These are phyloP conservation scores for Dioszegia hungarica DNA, from an alignment of 768 basidiomycete genomes.

Conservation along the genomic window DNA sequence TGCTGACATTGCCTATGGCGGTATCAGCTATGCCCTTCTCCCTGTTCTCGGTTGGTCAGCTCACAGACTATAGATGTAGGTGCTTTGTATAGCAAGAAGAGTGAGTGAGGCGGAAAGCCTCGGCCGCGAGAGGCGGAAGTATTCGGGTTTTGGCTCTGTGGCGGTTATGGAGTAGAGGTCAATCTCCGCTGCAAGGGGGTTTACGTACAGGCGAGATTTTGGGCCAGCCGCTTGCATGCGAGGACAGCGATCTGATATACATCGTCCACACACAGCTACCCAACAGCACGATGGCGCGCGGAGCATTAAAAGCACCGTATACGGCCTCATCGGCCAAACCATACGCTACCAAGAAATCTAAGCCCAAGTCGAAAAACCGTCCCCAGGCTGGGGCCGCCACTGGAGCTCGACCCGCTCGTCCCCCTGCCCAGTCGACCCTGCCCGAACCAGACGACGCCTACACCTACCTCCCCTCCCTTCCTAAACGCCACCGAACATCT, in stretches of 20 bases:
- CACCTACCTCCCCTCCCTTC: conserved; percentile 35
- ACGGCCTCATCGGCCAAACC: conserved; percentile 7
- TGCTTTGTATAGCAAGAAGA: neutral
- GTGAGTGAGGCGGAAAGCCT: neutral
- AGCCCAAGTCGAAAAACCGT: neutral
- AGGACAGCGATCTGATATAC: neutral
- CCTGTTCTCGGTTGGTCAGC: neutral
- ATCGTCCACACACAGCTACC: neutral
- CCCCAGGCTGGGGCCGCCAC: too few relatives aligned
- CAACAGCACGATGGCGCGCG: neutral
- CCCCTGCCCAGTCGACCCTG: conserved; percentile 8
- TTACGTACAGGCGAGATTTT: neutral
- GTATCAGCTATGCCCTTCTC: neutral
- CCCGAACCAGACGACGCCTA: conserved; percentile 23
- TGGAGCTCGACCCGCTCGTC: neutral
- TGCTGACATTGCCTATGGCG: conserved; percentile 26
- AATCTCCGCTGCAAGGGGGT: neutral
- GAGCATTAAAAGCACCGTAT: neutral
- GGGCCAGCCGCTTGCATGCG: too few relatives aligned
- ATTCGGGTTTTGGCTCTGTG: neutral
- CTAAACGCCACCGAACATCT: conserved; percentile 37
- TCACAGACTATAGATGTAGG: neutral
- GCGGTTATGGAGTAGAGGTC: neutral
- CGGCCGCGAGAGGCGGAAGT: too few relatives aligned
- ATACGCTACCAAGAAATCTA: conserved; percentile 1